A percentile compares a stretch with the other conserved stretches of the same genome.
Conservation (phyloP, 257 asterid genomes). For the Solanum raphanifolium region DNA sequence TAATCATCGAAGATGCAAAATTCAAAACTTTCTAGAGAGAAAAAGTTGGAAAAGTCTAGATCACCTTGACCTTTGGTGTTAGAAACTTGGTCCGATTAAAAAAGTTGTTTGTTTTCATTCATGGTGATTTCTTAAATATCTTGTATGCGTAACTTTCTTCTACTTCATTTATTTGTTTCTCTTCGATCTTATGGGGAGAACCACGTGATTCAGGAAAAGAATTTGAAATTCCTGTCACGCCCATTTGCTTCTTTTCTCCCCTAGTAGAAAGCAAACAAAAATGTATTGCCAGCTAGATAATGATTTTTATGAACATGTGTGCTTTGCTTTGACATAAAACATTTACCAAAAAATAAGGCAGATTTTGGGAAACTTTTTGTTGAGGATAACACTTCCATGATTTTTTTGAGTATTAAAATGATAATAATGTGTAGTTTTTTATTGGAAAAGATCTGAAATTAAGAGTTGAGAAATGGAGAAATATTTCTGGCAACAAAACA, state of each 20-base stretch:
- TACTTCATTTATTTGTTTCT: background rate
- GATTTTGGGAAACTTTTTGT: background rate
- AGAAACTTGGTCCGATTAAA: background rate
- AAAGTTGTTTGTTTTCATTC: background rate
- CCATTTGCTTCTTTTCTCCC: background rate
- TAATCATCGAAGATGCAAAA: background rate
- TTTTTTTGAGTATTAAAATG: background rate
- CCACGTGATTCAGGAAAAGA: background rate
- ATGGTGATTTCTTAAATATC: background rate
- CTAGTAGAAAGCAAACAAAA: background rate
- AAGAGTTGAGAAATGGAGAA: background rate
- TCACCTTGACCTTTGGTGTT: background rate
- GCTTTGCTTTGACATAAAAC: background rate
- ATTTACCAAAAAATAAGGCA: background rate
- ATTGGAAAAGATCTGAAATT: background rate
- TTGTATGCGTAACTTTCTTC: background rate
- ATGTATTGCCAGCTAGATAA: background rate
- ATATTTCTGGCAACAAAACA: background rate
- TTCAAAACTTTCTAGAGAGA: background rate
- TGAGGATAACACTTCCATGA: background rate
- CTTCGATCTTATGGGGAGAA: background rate
- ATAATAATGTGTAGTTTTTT: background rate
- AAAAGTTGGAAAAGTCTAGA: background rate
- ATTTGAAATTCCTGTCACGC: background rate
- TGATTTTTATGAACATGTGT: background rate